These are phyloP conservation scores for Hyphochytrium catenoides DNA, from an alignment of 352 stramenopile species.

Conservation along the genomic window DNA sequence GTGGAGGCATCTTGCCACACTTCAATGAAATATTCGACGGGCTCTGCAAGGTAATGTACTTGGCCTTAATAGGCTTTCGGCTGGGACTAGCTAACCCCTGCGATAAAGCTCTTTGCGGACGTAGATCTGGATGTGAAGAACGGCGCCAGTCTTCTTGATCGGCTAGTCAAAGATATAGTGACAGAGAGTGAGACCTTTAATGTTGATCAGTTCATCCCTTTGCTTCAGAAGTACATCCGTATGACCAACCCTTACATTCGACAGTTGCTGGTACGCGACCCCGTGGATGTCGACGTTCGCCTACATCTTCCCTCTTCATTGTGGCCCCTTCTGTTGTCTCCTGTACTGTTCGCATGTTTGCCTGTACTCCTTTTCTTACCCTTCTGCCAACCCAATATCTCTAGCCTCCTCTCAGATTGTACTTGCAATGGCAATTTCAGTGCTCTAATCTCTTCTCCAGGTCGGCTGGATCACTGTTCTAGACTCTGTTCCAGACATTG, in stretches of 20 bases:
- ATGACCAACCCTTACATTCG: conserved; percentile 98
- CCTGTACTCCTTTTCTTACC: too few relatives aligned
- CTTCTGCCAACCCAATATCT: too few relatives aligned
- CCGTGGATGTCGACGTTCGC: not conserved
- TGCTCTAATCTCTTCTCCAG: conserved; percentile 1
- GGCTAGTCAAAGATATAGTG: conserved; percentile 96
- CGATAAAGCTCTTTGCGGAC: conserved; percentile 95
- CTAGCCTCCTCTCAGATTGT: too few relatives aligned
- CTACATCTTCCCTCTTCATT: too few relatives aligned
- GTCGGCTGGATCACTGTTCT: conserved; percentile 95
- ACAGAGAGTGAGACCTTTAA: conserved; percentile 95
- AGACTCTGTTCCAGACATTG: conserved; percentile 94
- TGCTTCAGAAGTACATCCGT: conserved; percentile 97
- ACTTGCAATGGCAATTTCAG: not conserved
- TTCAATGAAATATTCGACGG: conserved; percentile 99
- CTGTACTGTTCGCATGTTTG: too few relatives aligned
- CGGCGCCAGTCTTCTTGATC: conserved; percentile 57
- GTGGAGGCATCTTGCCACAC: conserved; percentile 80
- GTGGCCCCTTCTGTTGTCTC: too few relatives aligned
- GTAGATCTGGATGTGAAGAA: conserved; percentile 99
- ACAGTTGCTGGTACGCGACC: conserved; percentile 78
- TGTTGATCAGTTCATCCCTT: conserved; percentile 93
- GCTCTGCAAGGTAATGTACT: conserved; percentile 24
- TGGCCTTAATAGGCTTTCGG: not conserved
- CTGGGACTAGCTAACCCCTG: too few relatives aligned